These are phyloP conservation scores for Pythium rhizo-oryzae DNA, from an alignment of 352 stramenopile genomes.

Conservation along the genomic window DNA sequence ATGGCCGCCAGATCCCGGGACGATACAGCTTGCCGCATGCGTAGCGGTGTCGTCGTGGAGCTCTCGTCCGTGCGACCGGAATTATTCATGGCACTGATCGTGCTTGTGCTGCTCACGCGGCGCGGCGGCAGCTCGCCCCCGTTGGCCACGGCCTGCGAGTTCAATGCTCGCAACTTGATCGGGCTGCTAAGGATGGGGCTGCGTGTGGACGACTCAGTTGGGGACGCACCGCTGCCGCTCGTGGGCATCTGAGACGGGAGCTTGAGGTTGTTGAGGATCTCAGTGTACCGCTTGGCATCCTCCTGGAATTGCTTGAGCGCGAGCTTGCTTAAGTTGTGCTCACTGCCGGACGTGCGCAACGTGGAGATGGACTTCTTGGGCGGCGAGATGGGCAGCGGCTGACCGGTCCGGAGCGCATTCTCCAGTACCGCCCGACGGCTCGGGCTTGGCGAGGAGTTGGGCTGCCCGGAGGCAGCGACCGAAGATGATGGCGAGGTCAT, in stretches of 20 bases:
- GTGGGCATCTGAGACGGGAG: slow-evolving; percentile 36
- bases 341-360: slow-evolving; percentile 25
- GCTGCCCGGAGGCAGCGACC: not conserved
- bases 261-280: slow-evolving; percentile 78
- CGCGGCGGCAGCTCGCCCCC: slow-evolving; percentile 17
- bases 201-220: slow-evolving; percentile 12
- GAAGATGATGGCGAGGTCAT: not conserved
- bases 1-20: slow-evolving; percentile 26
- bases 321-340: slow-evolving; percentile 45
- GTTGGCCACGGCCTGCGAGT: not conserved
- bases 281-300: slow-evolving; percentile 72
- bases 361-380: slow-evolving; percentile 19
- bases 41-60: not conserved
- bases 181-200: slow-evolving; percentile 25
- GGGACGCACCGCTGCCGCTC: not conserved
- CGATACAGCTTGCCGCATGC: slow-evolving; percentile 22
- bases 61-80: not conserved
- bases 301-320: slow-evolving; percentile 79
- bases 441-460: slow-evolving; percentile 16
- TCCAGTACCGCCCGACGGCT: slow-evolving; percentile 22
- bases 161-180: slow-evolving; percentile 16
- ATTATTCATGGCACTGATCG: slow-evolving; percentile 18
- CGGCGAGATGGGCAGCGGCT: slow-evolving; percentile 30
- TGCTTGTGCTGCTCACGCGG: slow-evolving; percentile 30
- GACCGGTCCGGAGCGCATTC: slow-evolving; percentile 27